Conservation (phyloP, 106 monocot genomes). For the Cymbidium sinense region DNA sequence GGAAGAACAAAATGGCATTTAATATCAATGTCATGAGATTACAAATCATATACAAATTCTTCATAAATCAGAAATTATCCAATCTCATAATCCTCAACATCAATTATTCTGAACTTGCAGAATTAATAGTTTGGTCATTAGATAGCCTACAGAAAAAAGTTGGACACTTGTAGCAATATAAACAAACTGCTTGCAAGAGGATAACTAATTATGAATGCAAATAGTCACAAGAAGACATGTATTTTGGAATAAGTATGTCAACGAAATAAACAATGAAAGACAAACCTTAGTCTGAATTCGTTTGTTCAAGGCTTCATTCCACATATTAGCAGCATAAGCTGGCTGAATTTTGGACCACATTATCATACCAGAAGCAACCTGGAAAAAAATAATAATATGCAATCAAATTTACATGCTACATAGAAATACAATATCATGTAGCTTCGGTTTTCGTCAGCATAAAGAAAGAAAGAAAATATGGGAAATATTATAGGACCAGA, state of each 20-base stretch:
- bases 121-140: neutral
- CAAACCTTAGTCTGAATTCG: constrained; percentile 83
- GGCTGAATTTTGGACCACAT: constrained; percentile 85
- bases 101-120: neutral
- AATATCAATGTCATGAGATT: neutral
- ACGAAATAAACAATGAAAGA: neutral
- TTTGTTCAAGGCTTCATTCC: constrained; percentile 95
- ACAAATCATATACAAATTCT: neutral
- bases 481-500: no score
- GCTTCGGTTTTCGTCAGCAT: neutral
- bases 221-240: neutral
- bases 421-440: neutral
- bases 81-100: neutral
- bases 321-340: constrained; percentile 83
- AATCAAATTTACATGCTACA: neutral
- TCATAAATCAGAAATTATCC: neutral
- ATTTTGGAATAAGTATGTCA: neutral
- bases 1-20: neutral
- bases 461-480: neutral
- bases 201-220: neutral
- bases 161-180: neutral
- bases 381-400: neutral
- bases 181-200: neutral
- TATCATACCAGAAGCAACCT: constrained; percentile 98
- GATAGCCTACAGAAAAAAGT: neutral